Evolutionary conservation across 371 early-diverging fungal genomes (phyloP).

Genomic region (Apophysomyces sp.): DNA sequence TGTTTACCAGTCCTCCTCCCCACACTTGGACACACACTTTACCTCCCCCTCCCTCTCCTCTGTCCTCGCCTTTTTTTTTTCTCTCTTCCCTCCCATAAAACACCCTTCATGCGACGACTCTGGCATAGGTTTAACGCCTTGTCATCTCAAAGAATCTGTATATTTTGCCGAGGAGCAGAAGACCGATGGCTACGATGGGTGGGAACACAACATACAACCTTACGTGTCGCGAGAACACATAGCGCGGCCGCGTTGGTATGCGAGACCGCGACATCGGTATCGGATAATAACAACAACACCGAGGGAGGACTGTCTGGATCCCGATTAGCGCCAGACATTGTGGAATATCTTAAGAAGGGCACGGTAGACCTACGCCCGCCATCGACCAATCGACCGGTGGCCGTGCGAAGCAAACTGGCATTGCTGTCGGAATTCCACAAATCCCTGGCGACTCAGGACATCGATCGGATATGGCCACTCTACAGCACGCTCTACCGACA

Average conservation of each 20-base stretch:
- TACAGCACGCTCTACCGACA: conserved; percentile 36
- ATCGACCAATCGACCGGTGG: not conserved
- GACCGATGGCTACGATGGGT: not conserved
- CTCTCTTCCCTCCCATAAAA: too few species aligned
- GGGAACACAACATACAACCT: not conserved
- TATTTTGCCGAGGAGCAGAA: conserved; percentile 18
- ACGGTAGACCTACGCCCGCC: not conserved
- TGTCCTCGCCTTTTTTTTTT: too few species aligned
- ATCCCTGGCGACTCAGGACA: conserved; percentile 38
- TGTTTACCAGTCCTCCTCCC: not conserved
- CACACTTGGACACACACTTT: not conserved
- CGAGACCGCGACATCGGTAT: not conserved
- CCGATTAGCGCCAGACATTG: not conserved
- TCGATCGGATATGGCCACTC: conserved; percentile 50
- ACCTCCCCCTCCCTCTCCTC: too few species aligned
- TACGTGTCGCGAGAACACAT: not conserved
- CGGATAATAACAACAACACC: not conserved
- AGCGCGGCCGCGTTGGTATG: not conserved
- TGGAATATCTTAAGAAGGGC: not conserved
- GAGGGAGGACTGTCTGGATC: not conserved
- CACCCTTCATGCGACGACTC: conserved; percentile 28
- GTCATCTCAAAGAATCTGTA: conserved; percentile 22
- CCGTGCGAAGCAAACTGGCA: conserved; percentile 14
- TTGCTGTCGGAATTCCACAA: conserved; percentile 38
- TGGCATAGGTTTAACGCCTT: conserved; percentile 26